Evolutionary conservation across 2,329 filamentous ascomycete species (phyloP).

Genomic region (Neophaeococcomyces aloes): DNA sequence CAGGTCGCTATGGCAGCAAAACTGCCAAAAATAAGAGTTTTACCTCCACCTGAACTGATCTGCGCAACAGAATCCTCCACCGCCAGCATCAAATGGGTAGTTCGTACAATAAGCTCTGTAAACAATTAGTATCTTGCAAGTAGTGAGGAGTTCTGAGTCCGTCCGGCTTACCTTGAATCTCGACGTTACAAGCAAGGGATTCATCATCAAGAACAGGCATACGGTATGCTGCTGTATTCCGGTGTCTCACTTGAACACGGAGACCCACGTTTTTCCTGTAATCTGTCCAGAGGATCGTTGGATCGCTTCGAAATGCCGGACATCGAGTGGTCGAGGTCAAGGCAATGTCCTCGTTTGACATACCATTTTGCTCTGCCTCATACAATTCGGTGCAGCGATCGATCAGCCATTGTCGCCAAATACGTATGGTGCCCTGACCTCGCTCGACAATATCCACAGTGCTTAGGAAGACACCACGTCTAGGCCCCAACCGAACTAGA

Average conservation of each 20-base stretch:
- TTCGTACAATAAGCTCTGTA: constrained; percentile 56
- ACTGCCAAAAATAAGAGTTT: constrained; percentile 44
- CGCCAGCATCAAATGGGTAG: constrained; percentile 51
- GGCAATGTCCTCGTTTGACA: constrained; percentile 8
- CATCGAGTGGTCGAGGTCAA: constrained; percentile 18
- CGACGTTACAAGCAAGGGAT: constrained; percentile 58
- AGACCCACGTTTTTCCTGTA: constrained; percentile 54
- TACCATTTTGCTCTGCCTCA: constrained; percentile 16
- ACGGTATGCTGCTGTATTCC: constrained; percentile 26
- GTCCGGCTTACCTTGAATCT: constrained; percentile 58
- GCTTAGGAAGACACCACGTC: constrained; percentile 51
- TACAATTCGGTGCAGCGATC: constrained; percentile 26
- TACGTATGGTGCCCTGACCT: constrained; percentile 47
- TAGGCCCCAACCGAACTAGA: constrained; percentile 55
- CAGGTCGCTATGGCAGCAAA: constrained; percentile 17
- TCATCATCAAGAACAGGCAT: constrained; percentile 42
- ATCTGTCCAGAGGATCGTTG: constrained; percentile 58
- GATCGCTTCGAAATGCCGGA: constrained; percentile 13
- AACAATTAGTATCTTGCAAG: constrained; percentile 1
- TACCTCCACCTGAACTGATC: constrained; percentile 46
- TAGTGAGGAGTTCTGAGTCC: too few relatives aligned
- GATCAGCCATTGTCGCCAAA: constrained; percentile 64
- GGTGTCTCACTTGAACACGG: constrained; percentile 53
- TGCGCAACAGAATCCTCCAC: constrained; percentile 55
- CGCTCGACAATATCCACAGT: constrained; percentile 55